Evolutionary conservation across 2,329 filamentous ascomycete species (phyloP).

Genomic region (Ceratocystis cacaofunesta): DNA sequence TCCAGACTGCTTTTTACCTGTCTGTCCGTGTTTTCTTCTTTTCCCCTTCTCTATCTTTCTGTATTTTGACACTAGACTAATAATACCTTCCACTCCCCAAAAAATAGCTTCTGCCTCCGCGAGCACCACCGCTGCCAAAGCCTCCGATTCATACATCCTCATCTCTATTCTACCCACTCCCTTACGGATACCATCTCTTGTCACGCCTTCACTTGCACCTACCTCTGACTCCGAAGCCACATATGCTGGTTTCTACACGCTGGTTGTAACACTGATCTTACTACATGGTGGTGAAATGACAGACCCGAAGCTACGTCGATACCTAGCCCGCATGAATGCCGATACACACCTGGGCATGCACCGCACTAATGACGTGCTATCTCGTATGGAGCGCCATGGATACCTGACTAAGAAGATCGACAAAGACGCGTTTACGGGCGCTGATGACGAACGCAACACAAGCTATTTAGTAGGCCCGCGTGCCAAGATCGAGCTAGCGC

Average conservation of each 20-base stretch:
- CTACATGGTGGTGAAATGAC: slow-evolving; percentile 59
- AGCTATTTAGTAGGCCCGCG: slow-evolving; percentile 77
- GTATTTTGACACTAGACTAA: neutral
- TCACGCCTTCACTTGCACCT: slow-evolving; percentile 52
- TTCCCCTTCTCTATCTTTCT: neutral
- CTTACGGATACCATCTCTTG: slow-evolving; percentile 52
- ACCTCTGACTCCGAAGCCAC: slow-evolving; percentile 55
- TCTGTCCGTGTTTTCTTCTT: neutral
- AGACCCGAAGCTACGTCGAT: slow-evolving; percentile 64
- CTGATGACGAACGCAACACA: slow-evolving; percentile 44
- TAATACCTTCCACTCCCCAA: neutral
- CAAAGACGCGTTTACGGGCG: slow-evolving; percentile 27
- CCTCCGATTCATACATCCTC: slow-evolving; percentile 62
- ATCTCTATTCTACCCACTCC: slow-evolving; percentile 53
- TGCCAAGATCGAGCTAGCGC: slow-evolving; percentile 70
- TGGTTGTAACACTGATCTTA: slow-evolving; percentile 62
- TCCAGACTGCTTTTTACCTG: neutral
- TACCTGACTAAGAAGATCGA: slow-evolving; percentile 69
- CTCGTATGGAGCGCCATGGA: slow-evolving; percentile 62
- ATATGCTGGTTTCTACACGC: slow-evolving; percentile 68
- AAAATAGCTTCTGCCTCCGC: slow-evolving; percentile 19
- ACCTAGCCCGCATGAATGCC: slow-evolving; percentile 60
- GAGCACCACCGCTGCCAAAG: slow-evolving; percentile 26
- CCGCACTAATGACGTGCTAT: slow-evolving; percentile 60
- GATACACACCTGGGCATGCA: slow-evolving; percentile 59